phyloP scores from a whole-genome alignment of 306 rosid species.

The Quercus dentata region DNA sequence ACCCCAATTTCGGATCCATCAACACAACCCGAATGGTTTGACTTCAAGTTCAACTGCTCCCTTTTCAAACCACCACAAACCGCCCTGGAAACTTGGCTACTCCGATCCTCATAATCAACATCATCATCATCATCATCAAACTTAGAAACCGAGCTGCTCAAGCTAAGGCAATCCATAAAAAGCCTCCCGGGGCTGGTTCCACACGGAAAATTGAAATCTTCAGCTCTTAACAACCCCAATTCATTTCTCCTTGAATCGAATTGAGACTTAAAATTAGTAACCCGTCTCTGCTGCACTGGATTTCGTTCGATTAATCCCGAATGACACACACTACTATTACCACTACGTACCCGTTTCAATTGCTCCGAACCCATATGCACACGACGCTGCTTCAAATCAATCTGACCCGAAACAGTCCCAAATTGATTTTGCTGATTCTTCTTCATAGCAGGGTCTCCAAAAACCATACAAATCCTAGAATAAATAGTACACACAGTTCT shows the following conservation, averaged over 20 bases:
- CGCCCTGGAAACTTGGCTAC: constrained; percentile 40
- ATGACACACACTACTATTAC: constrained; percentile 27
- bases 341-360: constrained; percentile 39
- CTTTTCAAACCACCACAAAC: constrained; percentile 39
- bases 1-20: constrained; percentile 35
- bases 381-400: not conserved
- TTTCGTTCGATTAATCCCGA: constrained; percentile 33
- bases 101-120: constrained; percentile 37
- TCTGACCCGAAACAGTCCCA: constrained; percentile 25
- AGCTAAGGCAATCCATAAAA: constrained; percentile 86
- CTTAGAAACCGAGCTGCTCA: constrained; percentile 72
- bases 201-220: constrained; percentile 77
- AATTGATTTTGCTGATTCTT: constrained; percentile 26
- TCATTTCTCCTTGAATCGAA: constrained; percentile 50
- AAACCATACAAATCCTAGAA: constrained; percentile 58
- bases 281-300: constrained; percentile 30
- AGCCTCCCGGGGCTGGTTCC: constrained; percentile 88
- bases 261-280: constrained; percentile 36
- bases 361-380: constrained; percentile 32
- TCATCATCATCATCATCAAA: constrained; percentile 34
- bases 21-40: constrained; percentile 26
- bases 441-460: constrained; percentile 49
- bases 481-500: constrained; percentile 88
- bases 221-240: constrained; percentile 51
- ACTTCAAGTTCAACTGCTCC: constrained; percentile 23